Evolutionary conservation across 768 basidiomycete species (phyloP).

Genomic region (Macrolepiota albuminosa): DNA sequence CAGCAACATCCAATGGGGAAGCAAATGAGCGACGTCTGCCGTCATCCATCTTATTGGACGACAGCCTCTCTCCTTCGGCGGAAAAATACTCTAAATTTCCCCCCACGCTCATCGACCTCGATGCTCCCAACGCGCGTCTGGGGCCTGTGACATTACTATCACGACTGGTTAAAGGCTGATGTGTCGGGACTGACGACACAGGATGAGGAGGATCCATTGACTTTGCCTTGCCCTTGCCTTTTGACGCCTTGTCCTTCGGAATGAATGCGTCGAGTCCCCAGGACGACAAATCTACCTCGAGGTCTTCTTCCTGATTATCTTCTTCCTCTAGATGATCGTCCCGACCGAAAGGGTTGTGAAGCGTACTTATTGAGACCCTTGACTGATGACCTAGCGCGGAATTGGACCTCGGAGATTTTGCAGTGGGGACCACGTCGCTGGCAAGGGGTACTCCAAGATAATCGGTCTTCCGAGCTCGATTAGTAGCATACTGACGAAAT

Average conservation of each 20-base stretch:
- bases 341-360: constrained; percentile 73
- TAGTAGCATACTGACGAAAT: constrained; percentile 52
- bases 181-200: constrained; percentile 37
- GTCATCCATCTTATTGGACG: constrained; percentile 24
- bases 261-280: constrained; percentile 83
- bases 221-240: constrained; percentile 36
- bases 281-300: constrained; percentile 77
- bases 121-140: constrained; percentile 35
- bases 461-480: constrained; percentile 54
- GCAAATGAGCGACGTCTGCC: constrained; percentile 54
- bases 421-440: constrained; percentile 44
- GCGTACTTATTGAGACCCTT: constrained; percentile 52
- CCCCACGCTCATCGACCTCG: constrained; percentile 61
- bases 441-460: constrained; percentile 67
- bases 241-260: constrained; percentile 56
- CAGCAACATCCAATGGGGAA: constrained; percentile 50
- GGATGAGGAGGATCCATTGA: constrained; percentile 33
- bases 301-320: constrained; percentile 38
- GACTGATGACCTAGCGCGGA: constrained; percentile 47
- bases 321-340: constrained; percentile 55
- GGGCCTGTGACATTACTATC: constrained; percentile 28
- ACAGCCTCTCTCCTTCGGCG: constrained; percentile 20
- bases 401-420: constrained; percentile 41
- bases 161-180: constrained; percentile 36
- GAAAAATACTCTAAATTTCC: constrained; percentile 51